Conservation (phyloP, 306 rosid species). For the Nissolia schottii region DNA sequence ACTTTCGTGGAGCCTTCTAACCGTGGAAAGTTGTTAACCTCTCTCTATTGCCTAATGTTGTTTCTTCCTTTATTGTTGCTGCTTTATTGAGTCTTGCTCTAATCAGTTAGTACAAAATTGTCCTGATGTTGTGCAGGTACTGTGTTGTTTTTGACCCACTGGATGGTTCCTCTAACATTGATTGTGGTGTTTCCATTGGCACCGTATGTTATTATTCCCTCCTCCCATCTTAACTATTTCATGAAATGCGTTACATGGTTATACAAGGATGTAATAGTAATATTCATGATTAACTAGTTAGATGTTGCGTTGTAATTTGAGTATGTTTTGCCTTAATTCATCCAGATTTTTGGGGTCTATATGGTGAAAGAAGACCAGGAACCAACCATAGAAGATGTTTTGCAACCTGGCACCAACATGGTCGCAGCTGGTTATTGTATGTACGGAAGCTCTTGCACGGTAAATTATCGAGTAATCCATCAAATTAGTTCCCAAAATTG, state of each 20-base stretch:
- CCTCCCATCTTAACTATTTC: not conserved
- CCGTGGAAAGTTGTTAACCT: slow-evolving; percentile 34
- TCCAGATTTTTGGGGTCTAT: slow-evolving; percentile 80
- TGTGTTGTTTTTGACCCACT: slow-evolving; percentile 76
- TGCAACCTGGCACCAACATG: slow-evolving; percentile 85
- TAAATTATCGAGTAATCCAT: no score
- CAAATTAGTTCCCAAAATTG: no score
- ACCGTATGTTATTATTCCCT: slow-evolving; percentile 53
- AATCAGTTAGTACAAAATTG: not conserved
- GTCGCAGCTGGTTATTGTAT: slow-evolving; percentile 93
- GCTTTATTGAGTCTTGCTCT: not conserved
- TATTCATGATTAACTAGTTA: slow-evolving; percentile 5
- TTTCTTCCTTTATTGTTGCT: not conserved
- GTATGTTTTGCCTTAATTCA: slow-evolving; percentile 22
- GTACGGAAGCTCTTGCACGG: slow-evolving; percentile 98
- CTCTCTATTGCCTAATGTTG: not conserved
- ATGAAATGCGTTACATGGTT: not conserved
- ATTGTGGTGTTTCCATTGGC: slow-evolving; percentile 92
- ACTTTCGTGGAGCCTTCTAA: slow-evolving; percentile 63
- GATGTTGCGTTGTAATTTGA: slow-evolving; percentile 25
- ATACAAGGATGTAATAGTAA: not conserved
- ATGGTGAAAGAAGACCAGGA: slow-evolving; percentile 45
- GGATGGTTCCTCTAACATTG: slow-evolving; percentile 56
- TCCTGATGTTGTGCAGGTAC: slow-evolving; percentile 44
- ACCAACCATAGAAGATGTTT: slow-evolving; percentile 59